phyloP scores from a whole-genome alignment of 805 yeast species.

The Pichia cephalocereana region DNA sequence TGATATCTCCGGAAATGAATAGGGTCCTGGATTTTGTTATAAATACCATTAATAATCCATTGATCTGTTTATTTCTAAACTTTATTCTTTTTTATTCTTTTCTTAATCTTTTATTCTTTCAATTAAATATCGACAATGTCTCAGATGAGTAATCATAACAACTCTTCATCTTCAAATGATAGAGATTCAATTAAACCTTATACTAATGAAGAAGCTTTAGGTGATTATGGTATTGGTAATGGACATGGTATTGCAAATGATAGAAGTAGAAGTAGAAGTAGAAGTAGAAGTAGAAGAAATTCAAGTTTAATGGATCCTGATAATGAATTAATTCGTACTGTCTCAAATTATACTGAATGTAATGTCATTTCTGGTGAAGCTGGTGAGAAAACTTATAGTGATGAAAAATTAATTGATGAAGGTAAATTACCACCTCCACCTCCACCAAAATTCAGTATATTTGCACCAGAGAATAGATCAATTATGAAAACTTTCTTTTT shows the following conservation, averaged over 20 bases:
- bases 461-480: constrained; percentile 9
- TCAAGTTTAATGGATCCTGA: neutral
- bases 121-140: no score
- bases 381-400: constrained; percentile 1
- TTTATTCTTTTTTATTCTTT: no score
- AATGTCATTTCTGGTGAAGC: constrained; percentile 11
- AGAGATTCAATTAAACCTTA: neutral
- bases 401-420: constrained; percentile 3
- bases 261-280: no score
- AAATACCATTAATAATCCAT: no score
- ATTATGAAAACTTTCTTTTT: constrained; percentile 10
- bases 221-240: neutral
- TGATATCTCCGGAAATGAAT: no score
- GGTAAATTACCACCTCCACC: neutral
- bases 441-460: constrained; percentile 11
- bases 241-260: no score
- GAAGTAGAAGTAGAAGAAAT: no score
- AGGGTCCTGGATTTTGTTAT: no score
- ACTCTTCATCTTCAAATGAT: neutral
- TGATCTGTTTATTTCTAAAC: no score
- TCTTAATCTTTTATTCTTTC: no score
- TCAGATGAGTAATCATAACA: neutral
- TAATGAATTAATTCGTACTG: constrained; percentile 12
- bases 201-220: neutral
- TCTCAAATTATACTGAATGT: constrained; percentile 18